Conservation (phyloP, 345 rosid genomes). For the Sisymbrium altissimum region DNA sequence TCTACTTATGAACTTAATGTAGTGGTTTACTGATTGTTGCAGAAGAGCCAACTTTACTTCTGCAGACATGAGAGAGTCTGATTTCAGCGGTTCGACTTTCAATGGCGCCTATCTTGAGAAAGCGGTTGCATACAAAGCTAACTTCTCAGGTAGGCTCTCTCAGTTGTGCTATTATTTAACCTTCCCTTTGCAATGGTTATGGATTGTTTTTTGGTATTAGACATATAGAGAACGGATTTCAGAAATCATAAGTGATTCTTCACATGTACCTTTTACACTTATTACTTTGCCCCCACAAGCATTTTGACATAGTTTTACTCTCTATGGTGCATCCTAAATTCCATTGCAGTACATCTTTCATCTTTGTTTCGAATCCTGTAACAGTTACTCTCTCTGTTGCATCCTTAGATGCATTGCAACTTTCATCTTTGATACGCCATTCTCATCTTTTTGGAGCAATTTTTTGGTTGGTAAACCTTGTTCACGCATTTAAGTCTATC, state of each 20-base stretch:
- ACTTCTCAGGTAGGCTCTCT: conserved; percentile 61
- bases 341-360: background rate
- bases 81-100: conserved; percentile 92
- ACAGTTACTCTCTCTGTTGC: no score
- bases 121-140: conserved; percentile 93
- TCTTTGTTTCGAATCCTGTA: no score
- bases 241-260: background rate
- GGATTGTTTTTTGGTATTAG: background rate
- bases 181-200: background rate
- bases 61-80: conserved; percentile 95
- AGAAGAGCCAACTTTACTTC: conserved; percentile 97
- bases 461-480: background rate
- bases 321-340: conserved; percentile 5
- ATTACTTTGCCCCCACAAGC: background rate
- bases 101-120: conserved; percentile 94
- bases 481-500: background rate
- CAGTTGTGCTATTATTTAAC: background rate
- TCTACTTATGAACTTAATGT: background rate
- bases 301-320: background rate
- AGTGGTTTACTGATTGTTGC: conserved; percentile 32
- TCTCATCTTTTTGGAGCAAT: no score
- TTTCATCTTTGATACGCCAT: no score
- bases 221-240: background rate
- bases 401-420: no score
- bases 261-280: background rate